Evolutionary conservation across 2,329 filamentous ascomycete species (phyloP).

Genomic region (Cadophora sp.): DNA sequence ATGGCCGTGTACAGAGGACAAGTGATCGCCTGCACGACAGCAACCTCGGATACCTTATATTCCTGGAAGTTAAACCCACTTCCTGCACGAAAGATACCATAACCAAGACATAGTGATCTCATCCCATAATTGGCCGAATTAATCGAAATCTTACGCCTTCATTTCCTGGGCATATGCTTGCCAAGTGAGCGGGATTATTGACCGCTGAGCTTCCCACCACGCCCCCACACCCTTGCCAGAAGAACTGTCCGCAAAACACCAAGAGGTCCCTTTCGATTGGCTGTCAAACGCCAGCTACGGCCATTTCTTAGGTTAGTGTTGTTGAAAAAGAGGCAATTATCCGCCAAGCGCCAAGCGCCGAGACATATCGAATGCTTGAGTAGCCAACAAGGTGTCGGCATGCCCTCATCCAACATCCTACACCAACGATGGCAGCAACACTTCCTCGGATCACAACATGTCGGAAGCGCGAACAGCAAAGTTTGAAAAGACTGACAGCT

Average conservation of each 20-base stretch:
- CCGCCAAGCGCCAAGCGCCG: conserved; percentile 22
- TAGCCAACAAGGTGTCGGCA: conserved; percentile 26
- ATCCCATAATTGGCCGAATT: conserved; percentile 1
- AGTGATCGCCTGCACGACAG: not conserved
- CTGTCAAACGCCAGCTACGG: conserved; percentile 6
- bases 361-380: conserved; percentile 18
- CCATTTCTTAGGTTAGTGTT: not conserved
- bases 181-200: conserved; percentile 4
- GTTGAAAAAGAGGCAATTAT: conserved; percentile 8
- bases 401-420: not conserved
- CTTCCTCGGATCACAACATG: conserved; percentile 1
- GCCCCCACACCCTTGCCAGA: conserved; percentile 11
- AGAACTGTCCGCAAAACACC: not conserved
- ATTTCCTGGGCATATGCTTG: not conserved
- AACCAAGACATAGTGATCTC: not conserved
- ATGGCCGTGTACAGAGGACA: not conserved
- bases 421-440: not conserved
- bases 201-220: not conserved
- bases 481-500: not conserved
- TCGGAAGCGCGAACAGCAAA: not conserved
- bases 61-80: not conserved
- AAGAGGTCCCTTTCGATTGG: not conserved
- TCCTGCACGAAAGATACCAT: not conserved
- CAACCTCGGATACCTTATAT: conserved; percentile 6
- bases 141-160: not conserved